Evolutionary conservation across 345 rosid genomes (phyloP).

Genomic region (Atalantia buxifolia): DNA sequence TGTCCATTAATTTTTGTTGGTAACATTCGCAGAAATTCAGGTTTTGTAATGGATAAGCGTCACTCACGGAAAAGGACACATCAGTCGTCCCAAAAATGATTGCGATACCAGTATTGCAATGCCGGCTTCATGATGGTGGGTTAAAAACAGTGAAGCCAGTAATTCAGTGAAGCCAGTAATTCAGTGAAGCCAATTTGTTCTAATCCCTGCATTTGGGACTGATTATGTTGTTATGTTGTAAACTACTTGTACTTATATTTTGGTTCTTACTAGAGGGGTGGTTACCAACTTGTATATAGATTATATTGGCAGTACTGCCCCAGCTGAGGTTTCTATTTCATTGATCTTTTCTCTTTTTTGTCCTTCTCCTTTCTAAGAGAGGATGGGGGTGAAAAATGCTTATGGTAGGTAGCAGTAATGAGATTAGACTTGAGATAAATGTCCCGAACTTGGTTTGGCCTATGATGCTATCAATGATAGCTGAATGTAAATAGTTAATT

Average conservation of each 20-base stretch:
- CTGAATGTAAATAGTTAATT: neutral
- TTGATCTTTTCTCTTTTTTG: neutral
- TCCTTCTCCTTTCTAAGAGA: neutral
- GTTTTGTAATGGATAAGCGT: slow-evolving; percentile 19
- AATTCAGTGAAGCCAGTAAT: neutral
- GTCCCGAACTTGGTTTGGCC: neutral
- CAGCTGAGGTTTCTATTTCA: neutral
- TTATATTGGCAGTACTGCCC: slow-evolving; percentile 20
- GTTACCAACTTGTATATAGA: slow-evolving; percentile 34
- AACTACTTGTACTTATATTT: slow-evolving; percentile 20
- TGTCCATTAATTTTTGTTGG: slow-evolving; percentile 9
- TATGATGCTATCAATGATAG: neutral
- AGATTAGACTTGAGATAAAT: slow-evolving; percentile 3
- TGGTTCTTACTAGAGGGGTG: slow-evolving; percentile 18
- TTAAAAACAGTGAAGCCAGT: slow-evolving; percentile 9
- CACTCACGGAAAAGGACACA: slow-evolving; percentile 39
- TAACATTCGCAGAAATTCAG: slow-evolving; percentile 33
- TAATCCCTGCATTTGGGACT: slow-evolving; percentile 5
- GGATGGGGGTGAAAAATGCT: slow-evolving; percentile 10
- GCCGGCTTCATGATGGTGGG: neutral
- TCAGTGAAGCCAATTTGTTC: slow-evolving; percentile 10
- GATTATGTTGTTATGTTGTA: slow-evolving; percentile 24
- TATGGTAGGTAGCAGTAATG: neutral
- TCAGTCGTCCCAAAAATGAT: slow-evolving; percentile 26
- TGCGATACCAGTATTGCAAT: neutral